Percentiles rank a stretch among this genome's conserved stretches.
phyloP scores from a whole-genome alignment of 208 protist genomes.

The Acanthamoeba castellanii region DNA sequence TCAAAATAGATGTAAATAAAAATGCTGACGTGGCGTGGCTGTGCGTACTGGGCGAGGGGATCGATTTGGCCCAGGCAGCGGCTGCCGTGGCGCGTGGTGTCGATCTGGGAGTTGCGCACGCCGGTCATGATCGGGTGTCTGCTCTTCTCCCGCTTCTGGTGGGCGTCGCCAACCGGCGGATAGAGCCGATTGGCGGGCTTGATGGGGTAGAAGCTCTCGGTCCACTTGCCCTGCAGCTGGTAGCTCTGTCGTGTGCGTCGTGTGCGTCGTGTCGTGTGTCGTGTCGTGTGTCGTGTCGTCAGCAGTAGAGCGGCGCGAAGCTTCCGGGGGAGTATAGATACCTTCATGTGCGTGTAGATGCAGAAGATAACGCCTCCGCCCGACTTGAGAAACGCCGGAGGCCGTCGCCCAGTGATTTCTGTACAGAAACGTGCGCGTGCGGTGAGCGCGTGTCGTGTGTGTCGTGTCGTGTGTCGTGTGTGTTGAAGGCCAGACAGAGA shows the following conservation, averaged over 20 bases:
- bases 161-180: neutral
- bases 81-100: constrained; percentile 12
- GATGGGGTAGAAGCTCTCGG: constrained; percentile 30
- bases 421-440: neutral
- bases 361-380: constrained; percentile 36
- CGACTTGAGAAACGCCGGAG: neutral
- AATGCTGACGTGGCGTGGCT: neutral
- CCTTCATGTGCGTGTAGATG: constrained; percentile 63
- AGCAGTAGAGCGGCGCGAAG: neutral
- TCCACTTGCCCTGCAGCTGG: constrained; percentile 53
- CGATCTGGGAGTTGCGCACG: neutral
- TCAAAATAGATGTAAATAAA: neutral
- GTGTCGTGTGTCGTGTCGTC: neutral
- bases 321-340: neutral
- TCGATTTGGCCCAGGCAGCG: neutral
- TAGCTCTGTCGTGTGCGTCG: neutral
- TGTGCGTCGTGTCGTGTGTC: neutral
- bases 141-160: neutral
- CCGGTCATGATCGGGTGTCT: neutral
- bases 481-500: neutral
- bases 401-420: constrained; percentile 19
- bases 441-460: too few species aligned
- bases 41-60: neutral
- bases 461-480: neutral
- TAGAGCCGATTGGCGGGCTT: neutral